Base-by-base conservation (phyloP, 106 monocot genomes). In the Dendrobium huoshanense region DNA sequence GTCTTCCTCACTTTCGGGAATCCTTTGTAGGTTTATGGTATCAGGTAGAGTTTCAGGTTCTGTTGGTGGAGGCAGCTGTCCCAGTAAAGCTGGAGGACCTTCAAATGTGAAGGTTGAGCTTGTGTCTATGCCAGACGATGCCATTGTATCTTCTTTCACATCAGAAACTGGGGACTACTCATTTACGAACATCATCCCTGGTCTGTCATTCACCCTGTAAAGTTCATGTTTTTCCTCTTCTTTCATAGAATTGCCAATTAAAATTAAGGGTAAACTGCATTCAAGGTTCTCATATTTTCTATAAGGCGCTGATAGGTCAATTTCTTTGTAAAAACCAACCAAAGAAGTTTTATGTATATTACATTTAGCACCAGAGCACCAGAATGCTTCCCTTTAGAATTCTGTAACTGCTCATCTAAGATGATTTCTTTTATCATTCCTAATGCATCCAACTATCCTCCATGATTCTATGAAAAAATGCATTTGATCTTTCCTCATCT, bases 1-100 rank as follows among this genome's bases (percentile, higher is more conserved):
- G 5, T 29, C 16, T 75, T 44, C 72, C 44, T 80, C n/a, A 80
- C 17, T 43, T 81, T n/a, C 15, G 76, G 27, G 18, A 43, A 40
- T 56, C 44, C 76, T 67, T 47, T 40, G 79, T 84, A 97, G 97
- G 76, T 98, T 98, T 78, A 82, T 80, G 80, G 87, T 99, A 82
- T 91, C 95, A 45, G 99, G 99, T 76, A 92, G 74, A 77, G 87
- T 99, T 68, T 59, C 80, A 72, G 99, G 99, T 82, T 88, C 99
- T 81, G 81, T 93, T 87, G 99, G 99, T 78, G 99, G 95, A 77
- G 80, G 89, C 55, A 99, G 99, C 78, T 99, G 99, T 84, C 74
- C 91, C 24, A 55, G 73, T 31, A 95, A 91, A 79, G 78, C 80
- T 83, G 84, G 85, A 73, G 99, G 99, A 2, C 99, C 99, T 51